phyloP scores from a whole-genome alignment of 768 basidiomycete species.

The Kwoniella sp. region DNA sequence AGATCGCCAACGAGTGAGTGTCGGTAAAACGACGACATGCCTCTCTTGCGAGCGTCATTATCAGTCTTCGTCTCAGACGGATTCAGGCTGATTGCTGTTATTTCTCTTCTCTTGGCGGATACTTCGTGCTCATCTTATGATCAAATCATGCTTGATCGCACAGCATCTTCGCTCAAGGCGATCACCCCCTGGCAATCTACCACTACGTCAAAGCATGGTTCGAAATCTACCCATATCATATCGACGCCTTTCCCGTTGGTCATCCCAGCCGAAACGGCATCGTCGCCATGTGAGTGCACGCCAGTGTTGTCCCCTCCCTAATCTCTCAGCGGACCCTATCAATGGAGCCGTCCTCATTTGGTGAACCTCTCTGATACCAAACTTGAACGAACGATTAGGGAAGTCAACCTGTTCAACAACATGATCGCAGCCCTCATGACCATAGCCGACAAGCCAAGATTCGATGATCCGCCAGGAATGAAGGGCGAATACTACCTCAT shows the following conservation, averaged over 20 bases:
- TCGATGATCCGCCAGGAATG: background rate
- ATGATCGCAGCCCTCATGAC: background rate
- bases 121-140: no score
- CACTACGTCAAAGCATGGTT: conserved; percentile 6
- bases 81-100: no score
- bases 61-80: no score
- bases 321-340: no score
- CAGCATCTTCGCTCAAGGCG: background rate
- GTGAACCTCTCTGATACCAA: no score
- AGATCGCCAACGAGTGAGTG: background rate
- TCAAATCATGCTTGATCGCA: background rate
- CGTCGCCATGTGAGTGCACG: conserved; percentile 1
- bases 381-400: background rate
- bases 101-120: no score
- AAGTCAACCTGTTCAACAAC: background rate
- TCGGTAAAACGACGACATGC: no score
- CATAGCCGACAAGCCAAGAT: background rate
- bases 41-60: no score
- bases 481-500: background rate
- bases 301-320: no score
- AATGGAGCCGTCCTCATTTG: no score
- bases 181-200: background rate
- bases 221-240: conserved; percentile 5
- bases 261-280: background rate
- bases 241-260: conserved; percentile 7